Conservation (phyloP, 805 yeast species). For the Soucietia sequanensis region DNA sequence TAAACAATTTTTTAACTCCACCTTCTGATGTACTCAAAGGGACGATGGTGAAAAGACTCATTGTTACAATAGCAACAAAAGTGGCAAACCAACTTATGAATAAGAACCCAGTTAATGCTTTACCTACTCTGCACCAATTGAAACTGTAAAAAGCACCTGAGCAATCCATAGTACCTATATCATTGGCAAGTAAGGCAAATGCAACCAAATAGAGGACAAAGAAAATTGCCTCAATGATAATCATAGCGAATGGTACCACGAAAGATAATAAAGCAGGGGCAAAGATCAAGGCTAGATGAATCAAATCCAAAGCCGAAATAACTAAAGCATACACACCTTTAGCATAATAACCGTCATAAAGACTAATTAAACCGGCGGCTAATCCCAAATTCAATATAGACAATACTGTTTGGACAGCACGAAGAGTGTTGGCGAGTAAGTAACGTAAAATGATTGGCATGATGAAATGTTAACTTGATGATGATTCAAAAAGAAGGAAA, state of each 20-base stretch:
- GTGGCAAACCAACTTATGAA: constrained; percentile 20
- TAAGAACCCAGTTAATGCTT: constrained; percentile 20
- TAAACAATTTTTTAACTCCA: neutral
- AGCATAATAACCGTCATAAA: constrained; percentile 4
- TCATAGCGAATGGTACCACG: constrained; percentile 10
- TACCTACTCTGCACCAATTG: constrained; percentile 17
- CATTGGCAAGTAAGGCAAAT: constrained; percentile 20
- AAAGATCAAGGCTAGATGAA: constrained; percentile 7
- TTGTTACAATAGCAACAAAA: constrained; percentile 13
- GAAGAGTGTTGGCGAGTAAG: constrained; percentile 1
- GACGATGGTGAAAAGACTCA: constrained; percentile 13
- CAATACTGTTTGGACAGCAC: constrained; percentile 14
- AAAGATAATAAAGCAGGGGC: constrained; percentile 8
- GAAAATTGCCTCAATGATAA: constrained; percentile 14
- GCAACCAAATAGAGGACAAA: constrained; percentile 21
- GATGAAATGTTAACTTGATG: too few relatives aligned
- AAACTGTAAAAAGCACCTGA: constrained; percentile 1
- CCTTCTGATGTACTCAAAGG: constrained; percentile 11
- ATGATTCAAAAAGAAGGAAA: too few relatives aligned
- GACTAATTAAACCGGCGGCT: constrained; percentile 10
- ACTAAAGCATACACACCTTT: constrained; percentile 12
- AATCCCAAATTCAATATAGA: constrained; percentile 15
- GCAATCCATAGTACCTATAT: constrained; percentile 13
- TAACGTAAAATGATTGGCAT: neutral
- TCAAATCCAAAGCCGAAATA: constrained; percentile 8